Conservation (phyloP, 345 rosid species). For the Aegle marmelos region DNA sequence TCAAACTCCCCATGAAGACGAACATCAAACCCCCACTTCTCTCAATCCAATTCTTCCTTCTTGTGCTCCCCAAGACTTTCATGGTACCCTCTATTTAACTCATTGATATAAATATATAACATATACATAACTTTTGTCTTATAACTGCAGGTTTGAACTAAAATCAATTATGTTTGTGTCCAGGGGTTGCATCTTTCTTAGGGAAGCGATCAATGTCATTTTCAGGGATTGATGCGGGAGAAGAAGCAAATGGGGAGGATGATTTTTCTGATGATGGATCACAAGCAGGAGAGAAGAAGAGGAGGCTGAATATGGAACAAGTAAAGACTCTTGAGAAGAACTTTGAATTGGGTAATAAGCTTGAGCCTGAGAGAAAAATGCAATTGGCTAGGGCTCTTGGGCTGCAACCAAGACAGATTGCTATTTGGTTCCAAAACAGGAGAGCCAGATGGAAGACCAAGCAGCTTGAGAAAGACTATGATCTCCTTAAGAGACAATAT, state of each 20-base stretch:
- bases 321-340: constrained; percentile 92
- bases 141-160: neutral
- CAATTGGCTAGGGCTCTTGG: constrained; percentile 92
- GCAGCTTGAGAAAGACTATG: constrained; percentile 94
- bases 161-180: constrained; percentile 12
- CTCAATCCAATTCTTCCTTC: constrained; percentile 69
- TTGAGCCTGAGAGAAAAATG: constrained; percentile 98
- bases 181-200: constrained; percentile 78
- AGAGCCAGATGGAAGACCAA: constrained; percentile 98
- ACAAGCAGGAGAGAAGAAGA: constrained; percentile 92
- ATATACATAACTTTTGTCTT: neutral
- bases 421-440: constrained; percentile 97
- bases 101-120: too few relatives aligned
- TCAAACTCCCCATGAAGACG: constrained; percentile 66
- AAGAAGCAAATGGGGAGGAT: constrained; percentile 65
- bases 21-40: constrained; percentile 52
- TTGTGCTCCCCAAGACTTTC: constrained; percentile 71
- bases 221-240: constrained; percentile 59
- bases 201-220: constrained; percentile 80
- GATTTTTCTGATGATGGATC: constrained; percentile 93
- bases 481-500: constrained; percentile 72
- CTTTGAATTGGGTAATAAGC: constrained; percentile 95
- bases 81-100: constrained; percentile 39
- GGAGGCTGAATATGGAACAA: constrained; percentile 90
- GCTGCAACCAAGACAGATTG: constrained; percentile 94